Percentiles rank a stretch among this genome's conserved stretches.
Evolutionary conservation across 441 rosid genomes (phyloP).

Genomic region (Theobroma grandiflorum): DNA sequence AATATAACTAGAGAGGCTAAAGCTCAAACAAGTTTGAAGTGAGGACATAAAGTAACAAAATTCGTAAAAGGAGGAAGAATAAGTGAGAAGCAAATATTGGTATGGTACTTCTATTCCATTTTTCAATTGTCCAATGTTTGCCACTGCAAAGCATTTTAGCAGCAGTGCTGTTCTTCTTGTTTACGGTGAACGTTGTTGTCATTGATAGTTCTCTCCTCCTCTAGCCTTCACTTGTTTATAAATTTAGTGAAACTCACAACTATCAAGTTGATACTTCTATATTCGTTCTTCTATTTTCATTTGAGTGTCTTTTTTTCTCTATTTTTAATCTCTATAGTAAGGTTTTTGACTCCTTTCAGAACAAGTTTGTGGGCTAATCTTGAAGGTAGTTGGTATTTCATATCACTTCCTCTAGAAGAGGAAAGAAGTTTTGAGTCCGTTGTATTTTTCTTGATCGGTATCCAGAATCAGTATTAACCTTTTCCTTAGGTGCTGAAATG

Average conservation of each 20-base stretch:
- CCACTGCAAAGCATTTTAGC: neutral
- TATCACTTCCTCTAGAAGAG: neutral
- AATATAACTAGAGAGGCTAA: too few relatives aligned
- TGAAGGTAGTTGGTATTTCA: neutral
- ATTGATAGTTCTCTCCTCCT: neutral
- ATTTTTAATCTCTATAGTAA: neutral
- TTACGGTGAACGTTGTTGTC: neutral
- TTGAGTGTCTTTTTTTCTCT: neutral
- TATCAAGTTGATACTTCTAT: neutral
- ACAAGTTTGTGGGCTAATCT: neutral
- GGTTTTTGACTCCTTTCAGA: slow-evolving; percentile 6
- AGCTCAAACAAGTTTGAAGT: too few relatives aligned
- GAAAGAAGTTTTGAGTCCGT: neutral
- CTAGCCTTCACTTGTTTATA: neutral
- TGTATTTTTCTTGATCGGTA: slow-evolving; percentile 1
- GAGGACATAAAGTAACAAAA: neutral
- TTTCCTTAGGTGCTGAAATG: neutral
- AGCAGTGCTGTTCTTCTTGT: neutral
- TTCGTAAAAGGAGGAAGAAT: neutral
- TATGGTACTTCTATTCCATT: neutral
- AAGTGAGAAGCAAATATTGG: neutral
- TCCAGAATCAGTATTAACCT: neutral
- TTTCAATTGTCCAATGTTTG: neutral
- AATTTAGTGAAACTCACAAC: neutral
- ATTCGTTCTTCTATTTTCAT: neutral